Conservation (phyloP, 352 stramenopile species). For the Phytophthora sansomeana region DNA sequence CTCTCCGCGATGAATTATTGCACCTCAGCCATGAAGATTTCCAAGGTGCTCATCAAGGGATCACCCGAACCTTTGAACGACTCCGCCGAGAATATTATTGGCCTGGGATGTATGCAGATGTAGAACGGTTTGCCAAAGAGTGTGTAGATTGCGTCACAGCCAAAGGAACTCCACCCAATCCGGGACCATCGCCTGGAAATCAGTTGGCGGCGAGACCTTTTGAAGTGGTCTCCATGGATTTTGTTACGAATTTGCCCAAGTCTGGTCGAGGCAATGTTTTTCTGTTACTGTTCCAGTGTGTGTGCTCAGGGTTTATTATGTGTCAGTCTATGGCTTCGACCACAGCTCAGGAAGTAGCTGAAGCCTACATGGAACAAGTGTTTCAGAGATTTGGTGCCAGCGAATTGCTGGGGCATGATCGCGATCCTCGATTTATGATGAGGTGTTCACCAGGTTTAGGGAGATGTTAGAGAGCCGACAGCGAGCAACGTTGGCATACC, state of each 20-base stretch:
- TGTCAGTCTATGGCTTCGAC: not conserved
- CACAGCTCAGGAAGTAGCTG: not conserved
- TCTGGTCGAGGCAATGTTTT: not conserved
- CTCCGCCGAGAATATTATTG: slow-evolving; percentile 1
- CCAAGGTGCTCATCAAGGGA: not conserved
- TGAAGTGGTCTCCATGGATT: not conserved
- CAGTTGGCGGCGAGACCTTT: not conserved
- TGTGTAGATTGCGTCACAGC: not conserved
- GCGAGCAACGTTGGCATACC: no score
- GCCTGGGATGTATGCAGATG: not conserved
- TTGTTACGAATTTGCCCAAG: not conserved
- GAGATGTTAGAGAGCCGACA: no score
- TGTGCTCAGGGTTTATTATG: not conserved
- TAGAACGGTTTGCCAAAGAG: not conserved
- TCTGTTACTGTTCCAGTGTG: not conserved
- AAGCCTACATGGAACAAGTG: not conserved
- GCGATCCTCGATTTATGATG: not conserved
- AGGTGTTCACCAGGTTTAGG: no score
- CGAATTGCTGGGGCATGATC: not conserved
- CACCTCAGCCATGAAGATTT: no score
- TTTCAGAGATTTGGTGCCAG: not conserved
- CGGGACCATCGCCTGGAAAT: not conserved
- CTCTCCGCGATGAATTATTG: no score
- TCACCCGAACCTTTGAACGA: not conserved
- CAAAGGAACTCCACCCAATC: not conserved